Evolutionary conservation across 805 yeast species (phyloP), one percentile per base, ranked within the genome.

Genomic region (Ogataea ramenticola): DNA sequence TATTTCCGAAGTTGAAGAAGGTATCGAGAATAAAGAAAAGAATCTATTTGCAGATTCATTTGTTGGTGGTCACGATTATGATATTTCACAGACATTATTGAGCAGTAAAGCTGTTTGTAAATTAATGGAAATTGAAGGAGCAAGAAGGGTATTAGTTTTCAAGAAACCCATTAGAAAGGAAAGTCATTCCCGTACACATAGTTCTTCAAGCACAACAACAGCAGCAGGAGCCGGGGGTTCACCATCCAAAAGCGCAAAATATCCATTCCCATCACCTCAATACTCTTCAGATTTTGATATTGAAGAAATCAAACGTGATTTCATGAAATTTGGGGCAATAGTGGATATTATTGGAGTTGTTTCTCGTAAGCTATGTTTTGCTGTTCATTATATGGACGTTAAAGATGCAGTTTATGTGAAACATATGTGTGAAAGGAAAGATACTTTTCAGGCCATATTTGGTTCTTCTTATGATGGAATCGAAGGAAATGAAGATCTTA

Each of bases 331-430:
- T 61, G 95, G 93, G 0, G 67, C 68, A 2, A 69, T 86, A 3
- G 61, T 80, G 14, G 87, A 82, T 34, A 62, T 83, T 2, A 62
- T 75, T 1, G 85, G 93, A 3, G 74, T 83, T n/a, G 68, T 85
- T 4, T 82, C 89, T 2, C 67, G 80, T 43, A 81, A 75, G 52
- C 56, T 83, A 26, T 74, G 87, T 46, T 67, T 86, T 49, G 69
- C 81, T 11, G 62, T 86, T 15, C 79, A 77, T 41, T 86, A 70
- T 57, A 70, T 68, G 40, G 81, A 81, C 51, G 71, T 82, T 4
- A 58, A 72, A 31, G 66, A 79, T 15, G 86, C 93, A 0, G 73
- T 85, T 21, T 54, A 58, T 7, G 87, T 83, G 3, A 81, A 79
- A 58, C 61, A 62, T 29, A 70, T 66, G 32, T 70, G 72, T 47